Percentiles rank a stretch among this genome's conserved stretches.
These are phyloP conservation scores for Geopyxis carbonaria DNA, from an alignment of 495 filamentous ascomycete species.

Conservation along the genomic window DNA sequence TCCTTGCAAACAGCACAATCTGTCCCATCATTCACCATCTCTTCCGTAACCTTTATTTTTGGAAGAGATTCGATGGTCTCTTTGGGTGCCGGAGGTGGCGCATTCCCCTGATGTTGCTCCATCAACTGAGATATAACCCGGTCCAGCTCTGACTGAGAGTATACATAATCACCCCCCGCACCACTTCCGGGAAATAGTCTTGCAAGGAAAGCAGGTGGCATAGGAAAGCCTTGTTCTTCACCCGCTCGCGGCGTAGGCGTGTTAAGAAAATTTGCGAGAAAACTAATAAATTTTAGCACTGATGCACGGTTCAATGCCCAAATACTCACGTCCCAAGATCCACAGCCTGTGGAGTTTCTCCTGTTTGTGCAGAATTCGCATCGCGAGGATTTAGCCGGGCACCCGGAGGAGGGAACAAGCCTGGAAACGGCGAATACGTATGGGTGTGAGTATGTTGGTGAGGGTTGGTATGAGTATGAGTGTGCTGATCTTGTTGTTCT, in stretches of 20 bases:
- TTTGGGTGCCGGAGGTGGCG: conserved; percentile 63
- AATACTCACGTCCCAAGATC: conserved; percentile 17
- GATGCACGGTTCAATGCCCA: not conserved
- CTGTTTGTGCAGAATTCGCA: conserved; percentile 16
- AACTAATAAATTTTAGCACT: conserved; percentile 5
- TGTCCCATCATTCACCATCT: conserved; percentile 30
- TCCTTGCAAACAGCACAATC: conserved; percentile 96
- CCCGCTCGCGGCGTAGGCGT: conserved; percentile 22
- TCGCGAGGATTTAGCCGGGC: conserved; percentile 17
- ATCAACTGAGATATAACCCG: conserved; percentile 74
- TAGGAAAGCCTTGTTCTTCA: conserved; percentile 11
- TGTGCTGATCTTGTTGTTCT: too few species aligned
- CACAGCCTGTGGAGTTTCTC: conserved; percentile 5
- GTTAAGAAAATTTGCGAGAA: conserved; percentile 25
- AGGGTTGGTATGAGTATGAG: too few species aligned
- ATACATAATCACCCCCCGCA: conserved; percentile 61
- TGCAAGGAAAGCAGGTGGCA: too few species aligned
- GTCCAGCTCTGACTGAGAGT: conserved; percentile 78
- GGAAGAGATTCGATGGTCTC: conserved; percentile 53
- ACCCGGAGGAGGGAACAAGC: conserved; percentile 11
- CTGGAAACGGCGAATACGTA: conserved; percentile 10
- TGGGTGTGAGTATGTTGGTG: conserved; percentile 8
- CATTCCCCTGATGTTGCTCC: conserved; percentile 60
- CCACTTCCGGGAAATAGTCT: conserved; percentile 15
- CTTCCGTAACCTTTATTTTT: conserved; percentile 17